These are phyloP conservation scores for Aegle marmelos DNA, from an alignment of 345 rosid species.

Conservation along the genomic window DNA sequence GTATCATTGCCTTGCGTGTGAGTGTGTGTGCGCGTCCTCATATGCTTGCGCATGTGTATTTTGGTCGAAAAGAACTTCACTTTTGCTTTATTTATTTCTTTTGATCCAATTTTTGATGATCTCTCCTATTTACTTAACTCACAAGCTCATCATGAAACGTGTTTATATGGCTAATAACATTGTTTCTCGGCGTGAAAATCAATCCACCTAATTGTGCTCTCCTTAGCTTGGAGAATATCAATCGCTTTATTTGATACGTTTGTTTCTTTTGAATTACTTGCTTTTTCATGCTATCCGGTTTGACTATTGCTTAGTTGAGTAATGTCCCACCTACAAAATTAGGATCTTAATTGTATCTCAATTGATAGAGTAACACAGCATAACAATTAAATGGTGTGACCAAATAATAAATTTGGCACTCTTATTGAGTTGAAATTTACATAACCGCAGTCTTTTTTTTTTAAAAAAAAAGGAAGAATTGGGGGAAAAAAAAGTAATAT, in stretches of 20 bases:
- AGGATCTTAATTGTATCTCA: neutral
- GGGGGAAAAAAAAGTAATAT: too few relatives aligned
- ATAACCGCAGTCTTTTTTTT: too few relatives aligned
- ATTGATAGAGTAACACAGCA: neutral
- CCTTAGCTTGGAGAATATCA: neutral
- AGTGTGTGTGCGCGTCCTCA: neutral
- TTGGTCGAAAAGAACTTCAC: constrained; percentile 4
- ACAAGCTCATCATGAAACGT: neutral
- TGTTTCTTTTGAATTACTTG: neutral
- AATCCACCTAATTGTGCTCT: neutral
- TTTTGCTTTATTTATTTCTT: constrained; percentile 10
- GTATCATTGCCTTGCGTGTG: neutral
- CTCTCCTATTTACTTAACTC: neutral
- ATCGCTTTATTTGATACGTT: neutral
- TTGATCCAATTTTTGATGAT: constrained; percentile 1
- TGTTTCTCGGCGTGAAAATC: neutral
- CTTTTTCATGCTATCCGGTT: too few relatives aligned
- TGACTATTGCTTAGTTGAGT: neutral
- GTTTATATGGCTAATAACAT: neutral
- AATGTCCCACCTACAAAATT: neutral
- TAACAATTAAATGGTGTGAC: neutral
- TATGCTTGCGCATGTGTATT: constrained; percentile 10
- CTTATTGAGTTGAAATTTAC: neutral
- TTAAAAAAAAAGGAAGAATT: too few relatives aligned
- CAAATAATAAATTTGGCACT: too few relatives aligned